Evolutionary conservation across 2,329 filamentous ascomycete species (phyloP).

Genomic region (Ophiostoma sp.): DNA sequence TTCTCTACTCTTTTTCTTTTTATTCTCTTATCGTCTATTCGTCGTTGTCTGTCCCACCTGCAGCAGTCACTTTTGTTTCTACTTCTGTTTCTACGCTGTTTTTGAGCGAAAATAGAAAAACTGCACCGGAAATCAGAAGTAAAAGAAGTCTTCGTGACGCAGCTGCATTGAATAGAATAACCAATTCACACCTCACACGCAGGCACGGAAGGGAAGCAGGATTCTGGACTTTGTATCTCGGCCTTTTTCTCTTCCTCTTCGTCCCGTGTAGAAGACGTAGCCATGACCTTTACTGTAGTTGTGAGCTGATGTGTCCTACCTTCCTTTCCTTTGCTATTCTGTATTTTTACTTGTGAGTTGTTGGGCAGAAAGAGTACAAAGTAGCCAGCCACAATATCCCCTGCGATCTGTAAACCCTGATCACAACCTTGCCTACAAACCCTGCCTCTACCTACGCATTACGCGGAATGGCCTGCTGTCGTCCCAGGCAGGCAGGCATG

Average conservation of each 20-base stretch:
- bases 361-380: not conserved
- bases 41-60: not conserved
- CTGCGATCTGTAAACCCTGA: not conserved
- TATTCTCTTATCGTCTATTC: not conserved
- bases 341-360: not conserved
- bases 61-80: not conserved
- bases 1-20: not conserved
- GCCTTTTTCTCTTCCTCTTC: not conserved
- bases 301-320: not conserved
- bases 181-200: not conserved
- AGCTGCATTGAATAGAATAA: not conserved
- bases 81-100: not conserved
- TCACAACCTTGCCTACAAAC: not conserved
- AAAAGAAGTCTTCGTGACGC: not conserved
- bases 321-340: not conserved
- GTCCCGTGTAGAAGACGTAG: not conserved
- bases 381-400: not conserved
- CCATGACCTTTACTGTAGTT: not conserved
- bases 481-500: not conserved
- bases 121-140: not conserved
- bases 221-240: not conserved
- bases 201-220: not conserved
- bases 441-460: not conserved
- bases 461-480: slow-evolving; percentile 7
- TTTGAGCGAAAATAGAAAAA: not conserved